Evolutionary conservation across 2,329 filamentous ascomycete genomes (phyloP), one percentile per base, ranked within the genome.

Genomic region (Aspergillaceae sp.): DNA sequence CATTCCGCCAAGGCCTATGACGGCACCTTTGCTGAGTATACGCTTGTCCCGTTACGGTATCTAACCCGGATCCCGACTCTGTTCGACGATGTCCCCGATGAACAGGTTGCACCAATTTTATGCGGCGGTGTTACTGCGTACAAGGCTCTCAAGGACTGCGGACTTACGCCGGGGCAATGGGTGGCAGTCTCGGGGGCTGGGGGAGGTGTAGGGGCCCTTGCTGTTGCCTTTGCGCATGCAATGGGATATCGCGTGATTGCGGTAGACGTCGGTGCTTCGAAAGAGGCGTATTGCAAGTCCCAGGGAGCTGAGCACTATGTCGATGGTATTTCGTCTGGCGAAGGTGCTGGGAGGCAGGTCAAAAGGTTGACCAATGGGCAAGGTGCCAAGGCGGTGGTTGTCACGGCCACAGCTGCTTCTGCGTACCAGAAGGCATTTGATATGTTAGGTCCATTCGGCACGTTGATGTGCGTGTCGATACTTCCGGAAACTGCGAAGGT

Each of bases 391-490:
- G 63, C 62, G 1, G 61, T 63, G 1, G 42, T 71, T 0, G 63
- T 70, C 0, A 52, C 61, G 0, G 62, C 64, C 1, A 61, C 60
- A 0, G 57, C 57, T 0, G 51, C 51, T 0, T 53, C 50, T 4
- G 69, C 67, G 0, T 71, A 70, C 41, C 56, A 68, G 45, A 51
- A 54, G 1, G 64, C 61, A 0, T 48, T 69, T 36, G 59, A 61
- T 10, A 59, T 66, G 49, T 51, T 69, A 11, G 64, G 56, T 1
- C 62, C 61, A 1, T 71, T 69, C 34, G 68, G 70, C 0, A 67
- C 66, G 0, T 48, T 70, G 9, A 65, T 73, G 40, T 68, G 68
- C 11, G 64, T 72, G 1, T 66, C 62, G 3, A 66, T 72, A 4
- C 55, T 61, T 2, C 60, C 65, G 0, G 58, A 57, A 0, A 38